A percentile compares a stretch with the other conserved stretches of the same genome.
phyloP scores from a whole-genome alignment of 2,329 filamentous ascomycete species.

The Trichoderma citrinoviride region DNA sequence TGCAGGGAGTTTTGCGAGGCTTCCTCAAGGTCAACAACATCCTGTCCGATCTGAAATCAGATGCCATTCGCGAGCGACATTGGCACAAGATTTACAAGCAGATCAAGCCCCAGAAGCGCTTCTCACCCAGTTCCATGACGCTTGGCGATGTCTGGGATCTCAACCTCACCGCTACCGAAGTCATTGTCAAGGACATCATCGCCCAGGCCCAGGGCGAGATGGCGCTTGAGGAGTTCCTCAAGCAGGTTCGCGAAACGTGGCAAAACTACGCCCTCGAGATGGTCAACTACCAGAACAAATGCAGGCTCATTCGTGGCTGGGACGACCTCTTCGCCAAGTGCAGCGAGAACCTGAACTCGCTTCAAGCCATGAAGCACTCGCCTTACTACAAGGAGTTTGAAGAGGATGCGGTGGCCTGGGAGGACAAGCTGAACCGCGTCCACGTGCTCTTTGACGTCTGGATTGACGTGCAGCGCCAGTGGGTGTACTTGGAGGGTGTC shows the following conservation, averaged over 20 bases:
- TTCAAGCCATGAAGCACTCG: slow-evolving; percentile 98
- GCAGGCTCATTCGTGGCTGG: slow-evolving; percentile 94
- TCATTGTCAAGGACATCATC: slow-evolving; percentile 88
- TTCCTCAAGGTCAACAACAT: slow-evolving; percentile 88
- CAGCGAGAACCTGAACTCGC: slow-evolving; percentile 93
- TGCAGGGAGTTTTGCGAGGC: slow-evolving; percentile 85
- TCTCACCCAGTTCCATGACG: slow-evolving; percentile 90
- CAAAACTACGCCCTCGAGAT: slow-evolving; percentile 91
- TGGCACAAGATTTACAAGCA: slow-evolving; percentile 98
- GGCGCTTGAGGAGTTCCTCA: slow-evolving; percentile 95
- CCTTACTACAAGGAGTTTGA: slow-evolving; percentile 99
- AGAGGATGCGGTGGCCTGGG: slow-evolving; percentile 93
- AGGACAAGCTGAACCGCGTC: slow-evolving; percentile 95
- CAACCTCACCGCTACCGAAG: slow-evolving; percentile 82
- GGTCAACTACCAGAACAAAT: slow-evolving; percentile 97
- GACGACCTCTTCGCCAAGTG: slow-evolving; percentile 98
- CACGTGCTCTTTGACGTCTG: slow-evolving; percentile 98
- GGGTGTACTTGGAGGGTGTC: slow-evolving; percentile 98
- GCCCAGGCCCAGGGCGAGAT: slow-evolving; percentile 96
- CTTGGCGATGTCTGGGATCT: slow-evolving; percentile 99
- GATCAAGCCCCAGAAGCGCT: slow-evolving; percentile 86
- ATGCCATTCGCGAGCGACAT: slow-evolving; percentile 92
- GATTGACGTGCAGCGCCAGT: slow-evolving; percentile 99
- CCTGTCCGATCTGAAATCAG: slow-evolving; percentile 87
- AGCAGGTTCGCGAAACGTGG: slow-evolving; percentile 95